Evolutionary conservation across 345 rosid species (phyloP).

Genomic region (Cardiospermum halicacabum): DNA sequence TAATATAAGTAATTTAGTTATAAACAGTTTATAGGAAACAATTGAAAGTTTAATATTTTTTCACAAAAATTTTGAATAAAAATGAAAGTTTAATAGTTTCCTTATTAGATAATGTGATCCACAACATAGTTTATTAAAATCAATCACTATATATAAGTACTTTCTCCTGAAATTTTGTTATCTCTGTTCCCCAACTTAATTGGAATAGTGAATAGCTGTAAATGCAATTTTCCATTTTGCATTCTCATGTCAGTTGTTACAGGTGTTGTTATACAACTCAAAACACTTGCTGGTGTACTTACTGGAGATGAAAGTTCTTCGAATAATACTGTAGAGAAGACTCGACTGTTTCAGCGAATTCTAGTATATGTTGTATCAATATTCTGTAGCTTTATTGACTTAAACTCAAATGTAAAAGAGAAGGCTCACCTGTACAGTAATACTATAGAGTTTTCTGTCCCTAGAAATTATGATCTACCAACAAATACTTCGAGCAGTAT

Average conservation of each 20-base stretch:
- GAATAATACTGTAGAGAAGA: conserved; percentile 34
- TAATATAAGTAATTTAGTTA: too few species aligned
- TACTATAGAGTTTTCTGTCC: conserved; percentile 23
- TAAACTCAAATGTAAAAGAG: conserved; percentile 29
- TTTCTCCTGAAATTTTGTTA: not conserved
- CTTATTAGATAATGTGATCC: too few species aligned
- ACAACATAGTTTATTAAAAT: too few species aligned
- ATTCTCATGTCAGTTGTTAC: conserved; percentile 19
- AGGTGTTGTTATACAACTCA: conserved; percentile 71
- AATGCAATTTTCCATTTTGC: conserved; percentile 1
- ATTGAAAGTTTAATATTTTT: too few species aligned
- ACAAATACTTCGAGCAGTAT: conserved; percentile 25
- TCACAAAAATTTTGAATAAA: too few species aligned
- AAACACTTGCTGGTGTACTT: conserved; percentile 43
- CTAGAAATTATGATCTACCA: conserved; percentile 16
- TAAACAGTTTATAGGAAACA: too few species aligned
- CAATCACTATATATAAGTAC: not conserved
- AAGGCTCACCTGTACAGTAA: conserved; percentile 32
- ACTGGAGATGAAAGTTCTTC: conserved; percentile 49
- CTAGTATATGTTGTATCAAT: conserved; percentile 55
- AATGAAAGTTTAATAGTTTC: too few species aligned
- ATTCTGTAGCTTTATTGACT: conserved; percentile 44
- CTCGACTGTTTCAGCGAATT: conserved; percentile 37
- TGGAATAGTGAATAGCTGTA: not conserved
- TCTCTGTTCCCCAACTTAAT: not conserved